Conservation (phyloP, 176 grass and related monocot species). For the Musa schizocarpa region DNA sequence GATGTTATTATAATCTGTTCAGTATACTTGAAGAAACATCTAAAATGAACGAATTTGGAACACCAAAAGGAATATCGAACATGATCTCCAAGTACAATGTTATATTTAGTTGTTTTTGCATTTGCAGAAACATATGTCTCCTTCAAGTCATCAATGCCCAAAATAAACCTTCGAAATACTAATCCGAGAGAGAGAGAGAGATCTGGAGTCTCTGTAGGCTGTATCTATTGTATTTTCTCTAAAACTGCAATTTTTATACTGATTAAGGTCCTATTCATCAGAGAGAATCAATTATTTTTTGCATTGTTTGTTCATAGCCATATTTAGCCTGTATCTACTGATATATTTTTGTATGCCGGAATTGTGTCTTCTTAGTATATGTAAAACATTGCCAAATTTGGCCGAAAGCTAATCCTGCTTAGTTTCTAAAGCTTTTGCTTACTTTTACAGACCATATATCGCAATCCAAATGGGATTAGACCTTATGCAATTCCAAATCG, state of each 20-base stretch:
- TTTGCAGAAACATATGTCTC: too few relatives aligned
- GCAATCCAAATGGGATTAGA: constrained; percentile 87
- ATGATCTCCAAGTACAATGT: too few relatives aligned
- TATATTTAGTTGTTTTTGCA: too few relatives aligned
- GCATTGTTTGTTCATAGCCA: neutral
- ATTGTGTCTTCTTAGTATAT: neutral
- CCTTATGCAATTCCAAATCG: constrained; percentile 67
- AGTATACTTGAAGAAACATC: neutral
- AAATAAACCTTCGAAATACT: neutral
- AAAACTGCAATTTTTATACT: neutral
- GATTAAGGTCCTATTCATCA: too few relatives aligned
- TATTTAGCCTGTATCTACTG: neutral
- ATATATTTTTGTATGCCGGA: neutral
- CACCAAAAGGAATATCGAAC: neutral
- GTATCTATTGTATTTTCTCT: neutral
- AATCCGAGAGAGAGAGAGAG: neutral
- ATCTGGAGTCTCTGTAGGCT: neutral
- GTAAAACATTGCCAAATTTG: neutral
- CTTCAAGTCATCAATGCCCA: too few relatives aligned
- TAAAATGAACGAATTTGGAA: neutral
- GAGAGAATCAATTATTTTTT: neutral
- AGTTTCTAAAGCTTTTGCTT: neutral
- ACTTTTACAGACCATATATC: constrained; percentile 84
- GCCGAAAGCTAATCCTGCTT: neutral
- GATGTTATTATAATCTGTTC: neutral